These are phyloP conservation scores for Candida buenavistaensis DNA, from an alignment of 1,139 yeast genomes.

Conservation along the genomic window DNA sequence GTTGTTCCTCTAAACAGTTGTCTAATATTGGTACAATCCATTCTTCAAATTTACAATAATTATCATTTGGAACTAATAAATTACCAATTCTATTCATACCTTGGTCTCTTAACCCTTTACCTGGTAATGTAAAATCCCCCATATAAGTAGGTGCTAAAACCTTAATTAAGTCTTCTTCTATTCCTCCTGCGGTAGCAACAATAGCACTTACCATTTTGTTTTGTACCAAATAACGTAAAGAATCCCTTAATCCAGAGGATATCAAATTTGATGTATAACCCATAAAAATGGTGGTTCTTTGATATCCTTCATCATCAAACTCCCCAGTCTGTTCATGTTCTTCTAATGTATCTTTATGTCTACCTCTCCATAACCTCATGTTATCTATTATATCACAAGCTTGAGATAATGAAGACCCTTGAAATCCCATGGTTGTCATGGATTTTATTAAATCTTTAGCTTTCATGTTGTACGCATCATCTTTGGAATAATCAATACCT, in stretches of 20 bases:
- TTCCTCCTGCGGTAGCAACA: conserved; percentile 96
- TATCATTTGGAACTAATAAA: conserved; percentile 93
- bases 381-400: conserved; percentile 91
- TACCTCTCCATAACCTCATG: conserved; percentile 93
- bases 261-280: conserved; percentile 98
- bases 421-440: conserved; percentile 98
- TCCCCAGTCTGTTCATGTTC: conserved; percentile 73
- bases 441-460: conserved; percentile 77
- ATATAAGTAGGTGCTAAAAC: conserved; percentile 93
- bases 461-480: conserved; percentile 64
- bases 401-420: conserved; percentile 79
- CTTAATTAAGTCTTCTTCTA: conserved; percentile 95
- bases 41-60: conserved; percentile 95
- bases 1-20: conserved; percentile 85
- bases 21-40: conserved; percentile 97
- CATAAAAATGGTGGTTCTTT: conserved; percentile 85
- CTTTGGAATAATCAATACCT: conserved; percentile 86
- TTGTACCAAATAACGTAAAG: conserved; percentile 84
- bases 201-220: conserved; percentile 93
- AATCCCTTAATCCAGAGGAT: conserved; percentile 91
- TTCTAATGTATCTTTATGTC: conserved; percentile 59
- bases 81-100: conserved; percentile 98
- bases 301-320: conserved; percentile 78
- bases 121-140: conserved; percentile 86
- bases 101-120: conserved; percentile 80